These are phyloP conservation scores for Xylona heveae DNA, from an alignment of 495 filamentous ascomycete species.

Conservation along the genomic window DNA sequence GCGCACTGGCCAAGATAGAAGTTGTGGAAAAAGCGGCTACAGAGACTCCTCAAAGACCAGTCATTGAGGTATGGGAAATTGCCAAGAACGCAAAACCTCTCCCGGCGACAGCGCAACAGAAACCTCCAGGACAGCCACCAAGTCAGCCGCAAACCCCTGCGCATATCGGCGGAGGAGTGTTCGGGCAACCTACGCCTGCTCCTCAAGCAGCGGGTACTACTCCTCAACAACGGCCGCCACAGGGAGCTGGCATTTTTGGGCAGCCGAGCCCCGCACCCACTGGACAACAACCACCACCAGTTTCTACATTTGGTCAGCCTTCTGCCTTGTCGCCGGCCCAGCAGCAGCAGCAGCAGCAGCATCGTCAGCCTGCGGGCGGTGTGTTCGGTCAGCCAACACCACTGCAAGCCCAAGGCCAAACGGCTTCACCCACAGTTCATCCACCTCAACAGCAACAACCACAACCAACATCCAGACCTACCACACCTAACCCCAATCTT, in stretches of 20 bases:
- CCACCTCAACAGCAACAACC: conserved; percentile 12
- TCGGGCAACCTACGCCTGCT: background rate
- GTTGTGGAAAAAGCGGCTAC: conserved; percentile 57
- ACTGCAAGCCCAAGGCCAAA: too few species aligned
- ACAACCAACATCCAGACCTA: conserved; percentile 9
- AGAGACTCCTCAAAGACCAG: conserved; percentile 64
- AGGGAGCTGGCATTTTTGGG: conserved; percentile 1
- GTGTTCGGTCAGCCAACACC: background rate
- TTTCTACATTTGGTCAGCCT: too few species aligned
- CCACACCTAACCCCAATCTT: conserved; percentile 18
- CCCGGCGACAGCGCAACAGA: conserved; percentile 17
- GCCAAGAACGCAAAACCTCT: conserved; percentile 49
- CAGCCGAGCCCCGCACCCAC: background rate
- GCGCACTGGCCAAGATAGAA: conserved; percentile 45
- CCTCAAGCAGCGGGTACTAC: conserved; percentile 1
- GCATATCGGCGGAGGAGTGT: conserved; percentile 1
- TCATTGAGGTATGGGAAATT: conserved; percentile 66
- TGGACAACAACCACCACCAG: too few species aligned
- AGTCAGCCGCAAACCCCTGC: background rate
- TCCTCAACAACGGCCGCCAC: too few species aligned
- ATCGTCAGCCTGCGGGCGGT: background rate
- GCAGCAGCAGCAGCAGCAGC: background rate
- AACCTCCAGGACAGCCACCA: background rate
- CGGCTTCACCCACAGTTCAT: too few species aligned
- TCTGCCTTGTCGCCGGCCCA: background rate